Evolutionary conservation across 805 yeast genomes (phyloP).

Genomic region (Spathaspora girioi): DNA sequence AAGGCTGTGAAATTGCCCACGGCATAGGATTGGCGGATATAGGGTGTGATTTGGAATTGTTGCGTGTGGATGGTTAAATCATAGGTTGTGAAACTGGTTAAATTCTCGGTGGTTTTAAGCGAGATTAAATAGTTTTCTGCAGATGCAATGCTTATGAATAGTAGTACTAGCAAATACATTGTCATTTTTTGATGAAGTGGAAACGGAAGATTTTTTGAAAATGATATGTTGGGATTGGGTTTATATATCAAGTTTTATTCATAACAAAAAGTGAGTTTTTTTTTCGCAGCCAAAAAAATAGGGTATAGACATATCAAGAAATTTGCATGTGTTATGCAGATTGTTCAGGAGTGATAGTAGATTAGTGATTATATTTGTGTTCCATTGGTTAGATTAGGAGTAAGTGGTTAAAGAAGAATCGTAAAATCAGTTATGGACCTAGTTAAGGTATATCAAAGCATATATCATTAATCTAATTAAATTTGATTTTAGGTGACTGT

Average conservation of each 20-base stretch:
- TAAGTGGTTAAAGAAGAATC: no score
- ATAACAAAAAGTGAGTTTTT: background rate
- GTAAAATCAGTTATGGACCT: no score
- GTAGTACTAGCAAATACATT: background rate
- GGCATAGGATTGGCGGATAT: constrained; percentile 50
- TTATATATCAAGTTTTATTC: background rate
- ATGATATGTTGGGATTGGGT: background rate
- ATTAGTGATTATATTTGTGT: background rate
- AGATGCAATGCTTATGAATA: background rate
- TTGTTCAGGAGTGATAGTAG: background rate
- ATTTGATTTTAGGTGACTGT: no score
- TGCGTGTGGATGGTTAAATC: constrained; percentile 31
- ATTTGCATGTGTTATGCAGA: background rate
- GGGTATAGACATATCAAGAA: background rate
- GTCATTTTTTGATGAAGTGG: background rate
- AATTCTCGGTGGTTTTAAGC: constrained; percentile 23
- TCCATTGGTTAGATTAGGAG: no score
- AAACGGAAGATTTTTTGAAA: background rate
- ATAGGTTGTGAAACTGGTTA: constrained; percentile 47
- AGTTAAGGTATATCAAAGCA: no score
- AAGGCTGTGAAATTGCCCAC: constrained; percentile 74
- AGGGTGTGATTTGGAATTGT: constrained; percentile 40
- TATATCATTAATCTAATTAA: no score
- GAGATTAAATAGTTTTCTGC: background rate
- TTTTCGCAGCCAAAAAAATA: background rate